Percentiles rank a stretch among this genome's conserved stretches.
These are phyloP conservation scores for Knufia fluminis DNA, from an alignment of 2,329 filamentous ascomycete species.

Conservation along the genomic window DNA sequence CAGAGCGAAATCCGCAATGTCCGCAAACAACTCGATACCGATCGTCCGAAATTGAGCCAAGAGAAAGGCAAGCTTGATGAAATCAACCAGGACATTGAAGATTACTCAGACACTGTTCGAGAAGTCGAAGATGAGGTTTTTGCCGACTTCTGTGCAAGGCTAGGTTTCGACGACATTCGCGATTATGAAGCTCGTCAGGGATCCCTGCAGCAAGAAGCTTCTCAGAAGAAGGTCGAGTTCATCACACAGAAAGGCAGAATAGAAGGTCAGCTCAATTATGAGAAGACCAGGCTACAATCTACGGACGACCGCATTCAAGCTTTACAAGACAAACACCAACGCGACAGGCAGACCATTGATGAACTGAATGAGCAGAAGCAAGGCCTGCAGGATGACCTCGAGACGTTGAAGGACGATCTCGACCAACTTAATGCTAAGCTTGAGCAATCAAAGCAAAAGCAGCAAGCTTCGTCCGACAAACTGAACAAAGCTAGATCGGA, in stretches of 20 bases:
- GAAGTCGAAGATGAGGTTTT: constrained; percentile 85
- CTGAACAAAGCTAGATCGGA: constrained; percentile 71
- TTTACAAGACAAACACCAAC: constrained; percentile 57
- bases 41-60: constrained; percentile 67
- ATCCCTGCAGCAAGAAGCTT: constrained; percentile 79
- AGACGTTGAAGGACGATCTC: constrained; percentile 64
- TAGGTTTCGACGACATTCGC: constrained; percentile 82
- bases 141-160: constrained; percentile 68
- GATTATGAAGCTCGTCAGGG: constrained; percentile 92
- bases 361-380: constrained; percentile 64
- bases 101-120: constrained; percentile 57
- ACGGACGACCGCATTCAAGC: constrained; percentile 60
- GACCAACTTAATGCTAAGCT: constrained; percentile 65
- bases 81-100: constrained; percentile 47
- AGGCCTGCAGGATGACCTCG: constrained; percentile 62
- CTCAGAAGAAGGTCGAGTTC: constrained; percentile 78
- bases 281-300: constrained; percentile 62
- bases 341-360: constrained; percentile 60
- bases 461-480: constrained; percentile 61
- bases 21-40: constrained; percentile 62
- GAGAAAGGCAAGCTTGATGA: constrained; percentile 60
- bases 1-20: constrained; percentile 68
- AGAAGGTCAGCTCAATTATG: constrained; percentile 52
- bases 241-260: constrained; percentile 63
- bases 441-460: constrained; percentile 57